Evolutionary conservation across 2,329 filamentous ascomycete species (phyloP), one percentile per base, ranked within the genome.

Genomic region (Metarhizium robertsii): DNA sequence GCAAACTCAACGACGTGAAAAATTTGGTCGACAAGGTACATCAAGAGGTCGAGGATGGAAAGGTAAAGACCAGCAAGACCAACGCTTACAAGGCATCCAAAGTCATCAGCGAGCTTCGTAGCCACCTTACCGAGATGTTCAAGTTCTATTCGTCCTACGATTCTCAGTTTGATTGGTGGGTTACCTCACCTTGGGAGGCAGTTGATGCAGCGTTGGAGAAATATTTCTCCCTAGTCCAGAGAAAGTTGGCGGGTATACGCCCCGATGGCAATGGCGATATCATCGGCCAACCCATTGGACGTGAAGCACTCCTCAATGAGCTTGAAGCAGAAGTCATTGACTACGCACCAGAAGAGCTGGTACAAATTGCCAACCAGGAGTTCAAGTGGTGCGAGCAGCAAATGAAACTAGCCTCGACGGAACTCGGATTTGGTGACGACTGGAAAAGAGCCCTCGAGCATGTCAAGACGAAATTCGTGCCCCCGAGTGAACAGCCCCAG

Each of bases 161-260:
- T 58, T 79, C 81, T 0, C 55, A 72, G 14, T 83, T 82, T 54
- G 75, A 79, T 46, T 84, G 79, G 77, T 84, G 81, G 81, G 72
- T 75, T 0, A 65, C 69, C 0, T 63, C 69, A 6, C 78, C 79
- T 1, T 79, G 75, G 59, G 60, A 65, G 2, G 62, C 67, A 2
- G 66, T 79, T 3, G 64, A 74, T 29, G 57, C 59, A 2, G 65
- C 68, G 1, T 62, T 81, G 3, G 59, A 66, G 10, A 61, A 62
- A 0, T 66, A 75, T 38, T 60, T 73, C 2, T 59, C 65, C 0
- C 59, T 69, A 2, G 68, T 81, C n/a, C 66, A 71, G 43, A 65
- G 66, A 34, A 65, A 69, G 2, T 65, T 81, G 0, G 74, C 76
- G 0, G 79, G 78, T 3, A 70, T 79, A 53, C 64, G 69, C 1